These are phyloP conservation scores for Arthrobotrys sinensis DNA, from an alignment of 2,329 filamentous ascomycete species.

Conservation along the genomic window DNA sequence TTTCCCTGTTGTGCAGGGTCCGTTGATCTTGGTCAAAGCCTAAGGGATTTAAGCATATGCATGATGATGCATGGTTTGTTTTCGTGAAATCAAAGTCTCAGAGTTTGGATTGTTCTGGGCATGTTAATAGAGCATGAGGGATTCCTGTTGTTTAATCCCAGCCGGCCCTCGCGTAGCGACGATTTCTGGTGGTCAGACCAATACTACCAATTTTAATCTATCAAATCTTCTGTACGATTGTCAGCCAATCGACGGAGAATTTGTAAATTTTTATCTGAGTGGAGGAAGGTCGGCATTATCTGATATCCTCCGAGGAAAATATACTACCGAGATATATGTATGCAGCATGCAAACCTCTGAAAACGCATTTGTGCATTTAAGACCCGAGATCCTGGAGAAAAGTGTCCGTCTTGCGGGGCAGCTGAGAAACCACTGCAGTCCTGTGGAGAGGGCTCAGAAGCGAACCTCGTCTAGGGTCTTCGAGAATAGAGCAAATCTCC, in stretches of 20 bases:
- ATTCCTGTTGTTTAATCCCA: not conserved
- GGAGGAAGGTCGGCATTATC: not conserved
- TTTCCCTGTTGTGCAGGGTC: not conserved
- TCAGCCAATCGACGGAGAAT: conserved; percentile 12
- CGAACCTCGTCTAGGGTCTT: no score
- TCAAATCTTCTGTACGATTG: not conserved
- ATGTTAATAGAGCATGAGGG: not conserved
- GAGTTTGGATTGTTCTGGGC: not conserved
- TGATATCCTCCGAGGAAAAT: conserved; percentile 12
- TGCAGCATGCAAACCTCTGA: conserved; percentile 11
- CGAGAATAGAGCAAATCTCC: no score
- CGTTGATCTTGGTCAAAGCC: conserved; percentile 1
- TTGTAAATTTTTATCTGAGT: not conserved
- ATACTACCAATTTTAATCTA: not conserved
- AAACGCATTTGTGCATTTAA: not conserved
- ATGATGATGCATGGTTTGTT: conserved; percentile 20
- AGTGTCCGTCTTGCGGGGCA: not conserved
- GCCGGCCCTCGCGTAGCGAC: no score
- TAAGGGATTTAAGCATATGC: conserved; percentile 23
- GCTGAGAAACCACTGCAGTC: no score
- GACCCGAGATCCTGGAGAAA: not conserved
- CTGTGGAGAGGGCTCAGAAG: no score
- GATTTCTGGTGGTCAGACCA: not conserved
- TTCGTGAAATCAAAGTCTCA: not conserved
- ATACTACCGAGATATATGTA: not conserved